Conservation (phyloP, 1,139 yeast species). For the Taphrina populina region DNA sequence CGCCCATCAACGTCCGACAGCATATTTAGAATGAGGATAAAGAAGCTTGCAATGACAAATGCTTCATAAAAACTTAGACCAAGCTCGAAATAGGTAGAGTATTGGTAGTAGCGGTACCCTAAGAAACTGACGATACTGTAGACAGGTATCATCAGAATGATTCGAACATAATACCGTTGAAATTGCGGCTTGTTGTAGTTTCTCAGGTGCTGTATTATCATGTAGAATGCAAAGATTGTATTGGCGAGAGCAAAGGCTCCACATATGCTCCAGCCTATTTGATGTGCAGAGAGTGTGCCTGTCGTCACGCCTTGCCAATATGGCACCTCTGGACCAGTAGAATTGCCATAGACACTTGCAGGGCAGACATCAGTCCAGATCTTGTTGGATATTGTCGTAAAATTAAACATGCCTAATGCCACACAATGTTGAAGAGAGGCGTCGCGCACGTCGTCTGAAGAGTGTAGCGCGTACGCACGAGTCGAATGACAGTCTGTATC, state of each 20-base stretch:
- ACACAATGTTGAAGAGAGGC: too few species aligned
- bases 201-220: conserved; percentile 12
- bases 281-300: conserved; percentile 8
- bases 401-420: neutral
- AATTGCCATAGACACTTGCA: neutral
- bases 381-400: conserved; percentile 6
- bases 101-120: conserved; percentile 18
- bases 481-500: too few species aligned
- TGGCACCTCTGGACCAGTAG: conserved; percentile 14
- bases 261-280: conserved; percentile 4
- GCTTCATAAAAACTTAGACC: conserved; percentile 19
- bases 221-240: conserved; percentile 9
- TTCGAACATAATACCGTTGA: conserved; percentile 22
- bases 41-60: conserved; percentile 23
- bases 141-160: conserved; percentile 21
- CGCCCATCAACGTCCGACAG: conserved; percentile 9
- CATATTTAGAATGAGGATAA: conserved; percentile 24
- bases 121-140: conserved; percentile 14
- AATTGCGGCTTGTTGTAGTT: conserved; percentile 19
- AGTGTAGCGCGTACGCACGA: too few species aligned
- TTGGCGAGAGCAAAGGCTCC: conserved; percentile 11
- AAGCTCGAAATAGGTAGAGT: conserved; percentile 15
- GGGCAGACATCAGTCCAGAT: conserved; percentile 22
- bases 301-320: conserved; percentile 21
- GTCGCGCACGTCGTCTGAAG: too few species aligned